Base-by-base conservation (phyloP, 768 basidiomycete genomes). In the Cubamyces sp. region DNA sequence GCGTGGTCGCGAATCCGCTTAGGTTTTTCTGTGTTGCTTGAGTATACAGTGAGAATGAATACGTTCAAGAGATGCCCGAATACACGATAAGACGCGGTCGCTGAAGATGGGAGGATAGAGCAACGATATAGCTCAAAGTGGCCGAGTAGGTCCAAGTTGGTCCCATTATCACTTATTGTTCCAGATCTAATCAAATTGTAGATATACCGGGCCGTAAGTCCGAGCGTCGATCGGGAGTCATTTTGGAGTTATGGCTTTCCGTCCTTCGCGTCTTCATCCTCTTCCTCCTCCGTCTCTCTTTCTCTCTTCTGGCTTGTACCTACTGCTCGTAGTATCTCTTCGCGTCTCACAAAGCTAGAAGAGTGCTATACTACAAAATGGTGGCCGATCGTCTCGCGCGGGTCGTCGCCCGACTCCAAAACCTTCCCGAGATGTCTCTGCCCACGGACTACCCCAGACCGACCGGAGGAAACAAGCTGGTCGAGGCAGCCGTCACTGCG, bases 401-500 rank as follows among this genome's bases (percentile, higher is more conserved):
- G 67, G 86, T 89, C 23, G 68, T 88, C 16, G 74, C 80, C 23
- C 80, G 90, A 66, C 79, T 98, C 21, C 87, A 89, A 72, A 89
- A 88, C 70, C 75, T 96, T 2, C 96, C 97, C 1, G 88, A 91
- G 4, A 88, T 98, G 66, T 92, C 93, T 7, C 79, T 99, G 34
- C 96, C 97, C 0, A 96, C 96, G 0, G 97, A 98, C 75, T 99
- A 97, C 73, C 96, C 96, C 3, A 81, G 96, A 57, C 88, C 92
- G 28, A 79, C 87, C 6, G 87, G 84, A 18, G 76, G 84, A 18
- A 83, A 86, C 74, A 90, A 86, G 68, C 79, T 94, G 19, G 88
- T 99, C 71, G 96, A 98, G 70, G 90, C 95, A 12, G 88, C 84
- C 6, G 86, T 95, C 71, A 69, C 82, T 12, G 80, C 88, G 45